A percentile compares a stretch with the other conserved stretches of the same genome.
These are phyloP conservation scores for Carex kokanica DNA, from an alignment of 176 grass and related monocot species.

Conservation along the genomic window DNA sequence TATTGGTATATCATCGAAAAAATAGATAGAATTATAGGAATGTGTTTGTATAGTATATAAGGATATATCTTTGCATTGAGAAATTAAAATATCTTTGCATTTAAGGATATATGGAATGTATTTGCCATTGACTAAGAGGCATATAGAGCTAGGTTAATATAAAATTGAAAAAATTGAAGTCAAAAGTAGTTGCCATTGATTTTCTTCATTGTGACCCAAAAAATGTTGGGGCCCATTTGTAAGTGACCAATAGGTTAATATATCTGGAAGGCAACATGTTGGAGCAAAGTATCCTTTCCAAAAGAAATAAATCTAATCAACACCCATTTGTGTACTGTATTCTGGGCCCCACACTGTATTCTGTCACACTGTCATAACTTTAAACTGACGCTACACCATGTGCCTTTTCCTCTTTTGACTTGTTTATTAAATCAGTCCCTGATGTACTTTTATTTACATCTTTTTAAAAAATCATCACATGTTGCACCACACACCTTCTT, in stretches of 20 bases:
- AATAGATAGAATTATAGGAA: background rate
- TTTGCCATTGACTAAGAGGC: too few relatives aligned
- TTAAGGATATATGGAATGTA: too few relatives aligned
- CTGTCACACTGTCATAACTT: background rate
- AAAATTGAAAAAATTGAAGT: background rate
- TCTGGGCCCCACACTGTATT: background rate
- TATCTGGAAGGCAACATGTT: background rate
- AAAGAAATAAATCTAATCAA: background rate
- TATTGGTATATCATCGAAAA: background rate
- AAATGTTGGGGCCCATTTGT: background rate
- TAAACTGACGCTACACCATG: slow-evolving; percentile 13
- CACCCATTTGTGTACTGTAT: background rate
- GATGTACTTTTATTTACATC: slow-evolving; percentile 2
- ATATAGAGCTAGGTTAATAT: background rate
- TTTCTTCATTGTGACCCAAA: background rate
- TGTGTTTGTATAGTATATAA: background rate
- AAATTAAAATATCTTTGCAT: background rate
- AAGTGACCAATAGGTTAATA: background rate
- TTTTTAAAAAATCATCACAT: background rate
- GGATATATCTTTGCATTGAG: background rate
- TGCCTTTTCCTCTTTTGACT: slow-evolving; percentile 11
- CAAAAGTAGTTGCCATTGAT: background rate
- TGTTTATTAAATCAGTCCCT: background rate
- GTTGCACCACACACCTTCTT: background rate
- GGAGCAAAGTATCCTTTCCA: background rate